Conservation (phyloP, 148 eudicot species). For the Persicaria tinctoria region DNA sequence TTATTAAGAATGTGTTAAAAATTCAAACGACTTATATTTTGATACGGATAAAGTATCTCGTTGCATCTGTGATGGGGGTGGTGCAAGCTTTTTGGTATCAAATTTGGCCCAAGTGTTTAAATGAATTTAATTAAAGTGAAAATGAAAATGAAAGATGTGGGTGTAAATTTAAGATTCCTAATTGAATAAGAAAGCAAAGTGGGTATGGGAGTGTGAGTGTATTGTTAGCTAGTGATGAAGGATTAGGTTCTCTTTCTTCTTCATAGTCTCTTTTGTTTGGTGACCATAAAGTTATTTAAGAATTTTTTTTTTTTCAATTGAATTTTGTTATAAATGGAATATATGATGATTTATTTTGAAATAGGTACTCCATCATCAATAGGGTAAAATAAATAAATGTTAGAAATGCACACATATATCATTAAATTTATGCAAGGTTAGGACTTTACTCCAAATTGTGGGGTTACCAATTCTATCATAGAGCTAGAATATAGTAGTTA, state of each 20-base stretch:
- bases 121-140: background rate
- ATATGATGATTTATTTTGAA: background rate
- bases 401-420: too few species aligned
- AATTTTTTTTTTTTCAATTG: background rate
- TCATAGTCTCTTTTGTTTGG: constrained; percentile 4
- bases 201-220: constrained; percentile 7
- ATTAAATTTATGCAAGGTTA: too few species aligned
- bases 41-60: background rate
- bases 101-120: too few species aligned
- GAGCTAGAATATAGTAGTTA: too few species aligned
- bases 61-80: background rate
- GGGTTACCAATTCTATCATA: too few species aligned
- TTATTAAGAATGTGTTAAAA: too few species aligned
- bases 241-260: constrained; percentile 13
- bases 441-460: too few species aligned
- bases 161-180: background rate
- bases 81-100: background rate
- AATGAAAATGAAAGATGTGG: background rate
- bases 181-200: constrained; percentile 11
- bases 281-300: background rate
- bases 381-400: too few species aligned
- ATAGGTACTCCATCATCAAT: too few species aligned
- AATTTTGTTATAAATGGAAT: background rate
- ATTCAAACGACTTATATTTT: too few species aligned
- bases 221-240: background rate